phyloP scores from a whole-genome alignment of 2,329 filamentous ascomycete species.

The Colletotrichum viniferum region DNA sequence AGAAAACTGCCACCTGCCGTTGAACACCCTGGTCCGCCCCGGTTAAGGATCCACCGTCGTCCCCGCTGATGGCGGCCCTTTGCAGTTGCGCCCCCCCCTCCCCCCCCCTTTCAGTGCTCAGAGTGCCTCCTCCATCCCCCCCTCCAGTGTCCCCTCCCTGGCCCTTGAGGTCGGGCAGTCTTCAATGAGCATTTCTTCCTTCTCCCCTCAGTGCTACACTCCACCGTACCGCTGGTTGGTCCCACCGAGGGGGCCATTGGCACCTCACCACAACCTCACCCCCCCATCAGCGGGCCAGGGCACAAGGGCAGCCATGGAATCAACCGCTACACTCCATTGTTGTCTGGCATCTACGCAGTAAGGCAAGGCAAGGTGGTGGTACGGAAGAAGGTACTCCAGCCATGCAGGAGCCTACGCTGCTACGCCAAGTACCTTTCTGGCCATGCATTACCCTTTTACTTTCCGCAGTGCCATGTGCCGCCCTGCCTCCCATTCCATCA shows the following conservation, averaged over 20 bases:
- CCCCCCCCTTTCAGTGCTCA: background rate
- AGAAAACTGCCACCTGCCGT: conserved; percentile 10
- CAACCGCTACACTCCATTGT: background rate
- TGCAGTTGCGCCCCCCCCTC: background rate
- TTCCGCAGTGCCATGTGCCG: conserved; percentile 4
- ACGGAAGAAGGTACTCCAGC: background rate
- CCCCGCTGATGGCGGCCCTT: background rate
- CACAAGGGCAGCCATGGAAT: background rate
- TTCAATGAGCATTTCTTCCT: background rate
- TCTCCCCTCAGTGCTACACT: background rate
- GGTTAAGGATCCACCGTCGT: background rate
- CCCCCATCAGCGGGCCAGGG: background rate
- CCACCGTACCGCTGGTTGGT: background rate
- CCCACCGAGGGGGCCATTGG: background rate
- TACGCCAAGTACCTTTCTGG: background rate
- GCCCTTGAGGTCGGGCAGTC: background rate
- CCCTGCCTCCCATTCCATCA: background rate
- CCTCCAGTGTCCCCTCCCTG: background rate
- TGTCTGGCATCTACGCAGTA: background rate
- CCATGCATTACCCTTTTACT: background rate
- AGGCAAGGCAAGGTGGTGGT: background rate
- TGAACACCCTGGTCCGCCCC: background rate
- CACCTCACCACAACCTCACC: background rate
- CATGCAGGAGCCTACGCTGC: background rate
- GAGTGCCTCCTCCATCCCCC: background rate